Conservation (phyloP, 192 early-diverging fungal species). For the Haplosporangium gracile region DNA sequence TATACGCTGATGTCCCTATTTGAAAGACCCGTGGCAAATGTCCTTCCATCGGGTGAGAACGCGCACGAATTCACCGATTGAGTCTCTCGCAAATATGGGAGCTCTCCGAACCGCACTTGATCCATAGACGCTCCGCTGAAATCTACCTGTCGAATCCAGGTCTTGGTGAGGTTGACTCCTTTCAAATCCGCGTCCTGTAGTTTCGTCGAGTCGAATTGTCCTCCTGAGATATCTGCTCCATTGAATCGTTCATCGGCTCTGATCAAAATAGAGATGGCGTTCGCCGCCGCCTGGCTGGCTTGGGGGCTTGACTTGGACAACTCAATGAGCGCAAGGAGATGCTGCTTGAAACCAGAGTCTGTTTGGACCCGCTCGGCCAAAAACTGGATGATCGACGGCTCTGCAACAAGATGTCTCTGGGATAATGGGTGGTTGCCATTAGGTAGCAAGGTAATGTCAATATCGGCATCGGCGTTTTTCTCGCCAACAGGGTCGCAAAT, state of each 20-base stretch:
- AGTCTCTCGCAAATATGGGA: neutral
- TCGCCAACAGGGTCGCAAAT: neutral
- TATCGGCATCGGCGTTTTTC: no score
- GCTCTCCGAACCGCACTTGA: neutral
- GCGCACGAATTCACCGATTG: neutral
- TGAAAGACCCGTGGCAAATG: neutral
- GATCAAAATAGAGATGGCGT: slow-evolving; percentile 13
- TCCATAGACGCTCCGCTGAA: neutral
- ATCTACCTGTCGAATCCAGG: neutral
- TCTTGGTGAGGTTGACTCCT: no score
- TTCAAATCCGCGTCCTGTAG: slow-evolving; percentile 15
- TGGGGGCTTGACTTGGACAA: no score
- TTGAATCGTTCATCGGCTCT: slow-evolving; percentile 8
- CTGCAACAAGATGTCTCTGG: neutral
- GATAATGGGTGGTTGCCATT: neutral
- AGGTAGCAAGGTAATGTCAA: no score
- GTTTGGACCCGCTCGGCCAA: slow-evolving; percentile 8
- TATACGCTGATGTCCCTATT: slow-evolving; percentile 12
- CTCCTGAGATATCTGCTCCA: slow-evolving; percentile 2
- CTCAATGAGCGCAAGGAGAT: slow-evolving; percentile 15
- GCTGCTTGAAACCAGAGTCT: slow-evolving; percentile 10
- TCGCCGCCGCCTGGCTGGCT: no score
- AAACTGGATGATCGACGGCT: slow-evolving; percentile 11
- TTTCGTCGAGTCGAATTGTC: neutral
- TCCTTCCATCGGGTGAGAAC: slow-evolving; percentile 1